phyloP scores from a whole-genome alignment of 139 green algal species.

The Chlamydomonas incerta region DNA sequence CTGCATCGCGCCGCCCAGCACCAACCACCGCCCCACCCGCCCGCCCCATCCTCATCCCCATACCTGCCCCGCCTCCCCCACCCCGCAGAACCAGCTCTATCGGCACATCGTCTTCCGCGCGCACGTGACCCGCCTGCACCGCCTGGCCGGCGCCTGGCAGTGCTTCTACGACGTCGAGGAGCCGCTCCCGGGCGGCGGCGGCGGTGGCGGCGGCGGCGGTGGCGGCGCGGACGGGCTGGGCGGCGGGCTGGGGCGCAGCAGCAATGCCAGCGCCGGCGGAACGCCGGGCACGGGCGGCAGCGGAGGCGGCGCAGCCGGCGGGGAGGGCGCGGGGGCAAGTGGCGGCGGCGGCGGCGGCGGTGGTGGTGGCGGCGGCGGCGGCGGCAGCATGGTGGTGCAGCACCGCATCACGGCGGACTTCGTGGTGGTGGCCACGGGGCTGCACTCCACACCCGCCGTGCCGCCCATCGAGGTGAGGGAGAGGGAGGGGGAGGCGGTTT shows the following conservation, averaged over 20 bases:
- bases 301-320: no score
- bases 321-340: no score
- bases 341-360: slow-evolving; percentile 9
- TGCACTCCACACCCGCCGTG: slow-evolving; percentile 33
- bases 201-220: not conserved
- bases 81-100: not conserved
- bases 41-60: no score
- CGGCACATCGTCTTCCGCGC: slow-evolving; percentile 25
- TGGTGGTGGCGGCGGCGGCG: not conserved
- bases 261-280: no score
- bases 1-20: no score
- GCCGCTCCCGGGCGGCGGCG: not conserved
- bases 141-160: slow-evolving; percentile 24
- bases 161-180: slow-evolving; percentile 27
- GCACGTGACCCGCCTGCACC: slow-evolving; percentile 24
- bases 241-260: not conserved
- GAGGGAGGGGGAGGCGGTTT: no score
- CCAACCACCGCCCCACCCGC: no score
- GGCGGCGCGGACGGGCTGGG: not conserved
- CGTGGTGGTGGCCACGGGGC: slow-evolving; percentile 43
- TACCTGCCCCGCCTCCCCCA: no score
- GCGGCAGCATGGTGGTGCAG: not conserved
- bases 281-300: no score
- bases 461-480: slow-evolving; percentile 10
- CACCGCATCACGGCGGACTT: slow-evolving; percentile 36